Evolutionary conservation across 768 basidiomycete genomes (phyloP), one percentile per base, ranked within the genome.

Genomic region (Cystobasidium tubakii): DNA sequence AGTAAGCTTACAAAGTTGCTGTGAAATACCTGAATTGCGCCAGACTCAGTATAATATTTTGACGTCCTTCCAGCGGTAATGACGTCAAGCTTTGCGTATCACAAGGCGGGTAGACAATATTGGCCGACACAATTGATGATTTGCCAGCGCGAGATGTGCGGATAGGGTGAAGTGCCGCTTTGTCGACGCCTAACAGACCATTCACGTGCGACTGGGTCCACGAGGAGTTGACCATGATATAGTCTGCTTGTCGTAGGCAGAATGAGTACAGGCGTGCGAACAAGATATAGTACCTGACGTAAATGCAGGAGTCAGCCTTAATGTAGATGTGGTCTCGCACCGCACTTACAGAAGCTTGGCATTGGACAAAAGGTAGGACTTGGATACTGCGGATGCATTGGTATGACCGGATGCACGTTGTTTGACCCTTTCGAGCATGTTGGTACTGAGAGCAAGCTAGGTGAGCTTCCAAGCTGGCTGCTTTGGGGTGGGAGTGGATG

Each of bases 141-240:
- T 10, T 33, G 13, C 25, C 27, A 15, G 23, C 50, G n/a, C 39
- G 15, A 15, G 7, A 39, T 6, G 6, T 39, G 7, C 15, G 39
- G 39, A 6, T 6, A 6, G 39, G 6, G 39, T 39, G 15, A 15
- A 39, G 7, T 6, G 39, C 31, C 0, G 12, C 57, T 15, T 19
- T 23, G 50, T 7, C 15, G 27, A 17, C 19, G 44, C 34, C 78
- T 23, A 96, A 83, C 62, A 96, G 88, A 0, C 86, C 83, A 76
- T 90, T 85, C 75, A 97, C 83, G 78, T 98, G 96, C 50, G 84
- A 85, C 77, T 88, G 87, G 1, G 95, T 98, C 95, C 96, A 98
- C 0, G 90, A 88, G 2, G 92, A 96, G 81, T 98, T 98, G 77
- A 90, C 92, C 91, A 95, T 92, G 55, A 90, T 69, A 25, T 78